Conservation (phyloP, 441 rosid species). For the Bocquillonia castaneifolia region DNA sequence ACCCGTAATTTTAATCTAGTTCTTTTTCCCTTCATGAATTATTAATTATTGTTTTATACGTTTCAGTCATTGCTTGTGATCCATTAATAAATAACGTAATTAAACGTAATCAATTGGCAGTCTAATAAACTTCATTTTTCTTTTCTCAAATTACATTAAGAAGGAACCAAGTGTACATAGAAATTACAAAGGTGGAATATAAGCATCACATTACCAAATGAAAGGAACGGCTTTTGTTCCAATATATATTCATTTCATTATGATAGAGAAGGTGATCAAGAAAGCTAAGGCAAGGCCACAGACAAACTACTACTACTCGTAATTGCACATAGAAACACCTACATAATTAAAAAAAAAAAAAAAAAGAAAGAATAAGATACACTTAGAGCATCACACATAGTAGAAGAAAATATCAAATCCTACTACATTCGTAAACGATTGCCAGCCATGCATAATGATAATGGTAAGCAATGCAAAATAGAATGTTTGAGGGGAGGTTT, state of each 20-base stretch:
- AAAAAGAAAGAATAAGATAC: constrained; percentile 23
- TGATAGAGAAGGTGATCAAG: background rate
- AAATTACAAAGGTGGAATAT: background rate
- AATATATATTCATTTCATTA: background rate
- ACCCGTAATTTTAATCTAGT: too few relatives aligned
- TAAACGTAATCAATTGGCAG: background rate
- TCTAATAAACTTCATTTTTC: background rate
- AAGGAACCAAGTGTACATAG: background rate
- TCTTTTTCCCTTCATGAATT: too few relatives aligned
- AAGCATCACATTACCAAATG: constrained; percentile 14
- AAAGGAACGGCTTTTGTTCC: constrained; percentile 28
- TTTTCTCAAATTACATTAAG: background rate
- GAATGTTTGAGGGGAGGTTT: constrained; percentile 30
- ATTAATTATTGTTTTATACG: too few relatives aligned
- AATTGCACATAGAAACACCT: constrained; percentile 17
- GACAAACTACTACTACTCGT: constrained; percentile 1
- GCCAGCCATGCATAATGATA: constrained; percentile 30
- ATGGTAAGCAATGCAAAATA: constrained; percentile 40
- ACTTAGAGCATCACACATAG: constrained; percentile 23
- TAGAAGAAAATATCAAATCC: constrained; percentile 16
- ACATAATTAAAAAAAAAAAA: too few relatives aligned
- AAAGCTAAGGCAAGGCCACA: background rate
- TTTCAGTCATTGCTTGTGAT: too few relatives aligned
- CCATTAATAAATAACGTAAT: too few relatives aligned
- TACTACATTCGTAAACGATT: constrained; percentile 18